Base-by-base conservation (phyloP, 176 grass and related monocot species). In the Phragmites australis region DNA sequence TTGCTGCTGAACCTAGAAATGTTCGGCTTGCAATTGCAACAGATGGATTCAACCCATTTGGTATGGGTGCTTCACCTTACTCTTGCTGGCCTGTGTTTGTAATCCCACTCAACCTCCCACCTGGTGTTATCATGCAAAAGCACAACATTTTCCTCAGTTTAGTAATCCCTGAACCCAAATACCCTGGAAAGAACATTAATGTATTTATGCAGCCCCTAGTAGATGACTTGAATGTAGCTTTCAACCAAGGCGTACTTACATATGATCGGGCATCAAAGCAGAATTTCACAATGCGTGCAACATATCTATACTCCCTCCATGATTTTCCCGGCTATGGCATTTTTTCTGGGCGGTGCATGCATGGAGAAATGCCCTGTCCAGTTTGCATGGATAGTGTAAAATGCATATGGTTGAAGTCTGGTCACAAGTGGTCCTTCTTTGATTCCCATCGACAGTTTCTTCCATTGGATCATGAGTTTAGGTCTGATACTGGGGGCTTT, bases 31-130 rank as follows among this genome's bases (percentile, higher is more conserved):
- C 49, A 0, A 12, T 74, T 1, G 48, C 70, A 2, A 55, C 70
- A 40, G 70, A 74, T 39, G 70, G 49, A 2, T 74, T 74, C 19
- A 74, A 72, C 21, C 70, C 70, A 12, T 72, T 53, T 14, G 9
- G 29, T n/a, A 51, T 22, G 7, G 3, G 9, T 40, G 29, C 70
- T 22, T 8, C 70, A 21, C 18, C 6, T 1, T 69, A 69, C 13
- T 6, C 13, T 3, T 69, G 66, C 8, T 68, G 65, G 40, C 40
- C n/a, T 68, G 65, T 68, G 5, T 68, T 45, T 68, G 5, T 68
- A 10, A 68, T 68, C 1, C 65, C 65, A 2, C n/a, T 44, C 3
- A 68, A 68, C 12, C 65, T 68, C 9, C 41, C 65, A 6, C 65
- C 65, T 14, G 65, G 64, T 23, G 9, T 67, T 9, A 1, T 3